Conservation (phyloP, 495 filamentous ascomycete species). For the Lepraria neglecta region DNA sequence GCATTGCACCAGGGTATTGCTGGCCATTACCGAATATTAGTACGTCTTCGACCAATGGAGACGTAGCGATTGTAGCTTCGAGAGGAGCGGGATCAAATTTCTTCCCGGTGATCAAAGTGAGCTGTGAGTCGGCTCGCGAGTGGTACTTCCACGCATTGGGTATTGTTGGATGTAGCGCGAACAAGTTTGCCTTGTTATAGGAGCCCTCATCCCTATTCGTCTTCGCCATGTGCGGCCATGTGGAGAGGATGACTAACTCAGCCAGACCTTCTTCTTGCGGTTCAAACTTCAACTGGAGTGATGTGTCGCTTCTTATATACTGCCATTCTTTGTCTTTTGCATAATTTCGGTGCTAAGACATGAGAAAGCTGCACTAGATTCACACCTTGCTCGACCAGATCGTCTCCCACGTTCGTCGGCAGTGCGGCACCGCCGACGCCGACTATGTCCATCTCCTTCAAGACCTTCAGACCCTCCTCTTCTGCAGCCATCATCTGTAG, state of each 20-base stretch:
- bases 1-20: conserved; percentile 41
- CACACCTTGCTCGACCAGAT: conserved; percentile 40
- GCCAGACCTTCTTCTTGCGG: conserved; percentile 45
- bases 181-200: conserved; percentile 54
- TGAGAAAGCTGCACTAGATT: conserved; percentile 51
- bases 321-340: conserved; percentile 57
- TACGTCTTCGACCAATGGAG: conserved; percentile 36
- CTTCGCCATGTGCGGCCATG: conserved; percentile 59
- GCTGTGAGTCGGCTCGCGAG: conserved; percentile 52
- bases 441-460: conserved; percentile 47
- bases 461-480: conserved; percentile 30
- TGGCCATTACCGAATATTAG: conserved; percentile 45
- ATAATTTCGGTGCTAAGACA: conserved; percentile 47
- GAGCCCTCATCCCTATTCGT: conserved; percentile 53
- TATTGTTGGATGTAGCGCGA: conserved; percentile 47
- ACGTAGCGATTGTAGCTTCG: conserved; percentile 42
- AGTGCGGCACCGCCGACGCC: conserved; percentile 54
- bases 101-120: conserved; percentile 59
- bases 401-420: conserved; percentile 40
- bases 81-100: conserved; percentile 62
- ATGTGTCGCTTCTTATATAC: conserved; percentile 47
- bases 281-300: conserved; percentile 46
- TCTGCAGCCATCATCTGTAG: conserved; percentile 43
- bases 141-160: conserved; percentile 54
- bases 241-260: conserved; percentile 53